Evolutionary conservation across 192 early-diverging fungal genomes (phyloP).

Genomic region (Coemansia sp.): DNA sequence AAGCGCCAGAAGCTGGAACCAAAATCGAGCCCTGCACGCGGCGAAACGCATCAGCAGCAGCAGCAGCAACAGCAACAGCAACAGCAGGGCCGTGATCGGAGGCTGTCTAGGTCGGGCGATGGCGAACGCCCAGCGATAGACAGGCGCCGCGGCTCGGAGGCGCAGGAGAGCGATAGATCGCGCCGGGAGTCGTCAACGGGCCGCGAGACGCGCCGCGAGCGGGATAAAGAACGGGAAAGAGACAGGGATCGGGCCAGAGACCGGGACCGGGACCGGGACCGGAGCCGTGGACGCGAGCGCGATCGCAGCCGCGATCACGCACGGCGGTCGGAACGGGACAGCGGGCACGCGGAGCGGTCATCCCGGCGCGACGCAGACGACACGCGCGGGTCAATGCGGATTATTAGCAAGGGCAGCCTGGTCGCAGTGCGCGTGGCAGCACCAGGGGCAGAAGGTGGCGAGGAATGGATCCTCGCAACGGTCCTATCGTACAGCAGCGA

Average conservation of each 20-base stretch:
- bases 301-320: too few relatives aligned
- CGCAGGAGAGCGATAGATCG: not conserved
- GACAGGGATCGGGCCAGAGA: not conserved
- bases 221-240: not conserved
- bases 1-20: not conserved
- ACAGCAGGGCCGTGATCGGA: too few relatives aligned
- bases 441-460: conserved; percentile 6
- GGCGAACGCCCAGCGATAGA: not conserved
- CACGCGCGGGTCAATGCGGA: not conserved
- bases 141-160: not conserved
- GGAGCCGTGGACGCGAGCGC: not conserved
- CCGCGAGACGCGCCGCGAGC: not conserved
- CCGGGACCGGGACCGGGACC: not conserved
- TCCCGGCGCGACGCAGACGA: conserved; percentile 1
- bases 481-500: conserved; percentile 34
- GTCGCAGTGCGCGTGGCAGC: conserved; percentile 38
- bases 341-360: too few relatives aligned
- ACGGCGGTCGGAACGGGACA: too few relatives aligned
- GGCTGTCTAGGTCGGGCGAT: not conserved
- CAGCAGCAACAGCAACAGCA: too few relatives aligned
- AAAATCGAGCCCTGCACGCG: not conserved
- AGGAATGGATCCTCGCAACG: conserved; percentile 48
- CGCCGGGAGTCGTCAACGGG: not conserved
- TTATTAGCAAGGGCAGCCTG: conserved; percentile 30
- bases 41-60: too few relatives aligned